Evolutionary conservation across 495 filamentous ascomycete species (phyloP), one percentile per base, ranked within the genome.

Genomic region (Penicillium crystallinum): DNA sequence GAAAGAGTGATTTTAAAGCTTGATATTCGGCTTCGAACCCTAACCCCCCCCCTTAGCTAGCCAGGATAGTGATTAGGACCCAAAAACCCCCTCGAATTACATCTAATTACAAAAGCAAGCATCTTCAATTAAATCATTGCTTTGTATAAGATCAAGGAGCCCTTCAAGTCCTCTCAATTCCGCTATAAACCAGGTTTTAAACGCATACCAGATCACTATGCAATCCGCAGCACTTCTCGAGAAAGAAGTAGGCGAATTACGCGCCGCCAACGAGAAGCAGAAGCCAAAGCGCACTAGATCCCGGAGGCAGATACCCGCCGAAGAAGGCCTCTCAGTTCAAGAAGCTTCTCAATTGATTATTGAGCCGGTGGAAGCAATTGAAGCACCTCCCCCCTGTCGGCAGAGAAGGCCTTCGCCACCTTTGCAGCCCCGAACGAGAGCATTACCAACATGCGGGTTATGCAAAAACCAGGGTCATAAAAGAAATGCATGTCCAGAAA

Each of bases 21-120:
- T 43, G 38, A 38, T 52, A 42, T 47, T 41, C 22, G 30, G n/a
- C 37, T 52, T 33, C 17, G 25, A 5, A 56, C 54, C 5, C 48
- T n/a, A 12, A 52, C 48, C 14, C 34, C 54, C 14, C 48, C 43
- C n/a, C n/a, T n/a, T n/a, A 21, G 12, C 3, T 1, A 43, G 43
- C 34, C 41, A 15, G 37, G 7, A 6, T 10, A 54, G 43, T 34
- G 19, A 42, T n/a, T 21, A 4, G 12, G 3, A 3, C 14, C 30
- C 14, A 41, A 25, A 46, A 39, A 33, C 25, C 11, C 42, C 47
- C 19, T 35, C 22, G 25, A 47, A 46, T 14, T 33, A 15, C 8
- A 10, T 33, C 10, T 17, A 54, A 41, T 33, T 47, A 37, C 11
- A 34, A 37, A 33, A 42, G 23, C 27, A 51, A 35, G 35, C 48